Conservation (phyloP, 345 rosid species). For the Raphanus sativus region DNA sequence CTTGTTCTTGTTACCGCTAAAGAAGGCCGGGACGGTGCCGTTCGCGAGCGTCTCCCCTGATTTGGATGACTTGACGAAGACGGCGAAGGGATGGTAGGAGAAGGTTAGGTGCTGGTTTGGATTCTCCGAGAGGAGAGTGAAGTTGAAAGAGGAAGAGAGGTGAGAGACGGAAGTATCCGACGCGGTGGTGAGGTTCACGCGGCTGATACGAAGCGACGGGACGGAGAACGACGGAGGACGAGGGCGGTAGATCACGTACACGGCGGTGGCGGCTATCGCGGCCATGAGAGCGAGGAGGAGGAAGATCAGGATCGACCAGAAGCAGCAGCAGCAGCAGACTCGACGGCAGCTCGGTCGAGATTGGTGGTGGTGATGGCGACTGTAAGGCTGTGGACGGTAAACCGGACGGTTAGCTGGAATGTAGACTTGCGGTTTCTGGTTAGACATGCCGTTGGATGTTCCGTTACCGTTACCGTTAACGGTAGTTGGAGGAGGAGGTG, state of each 20-base stretch:
- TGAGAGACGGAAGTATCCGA: slow-evolving; percentile 66
- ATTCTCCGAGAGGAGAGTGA: slow-evolving; percentile 72
- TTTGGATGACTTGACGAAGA: slow-evolving; percentile 43
- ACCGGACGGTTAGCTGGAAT: slow-evolving; percentile 61
- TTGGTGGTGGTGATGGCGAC: slow-evolving; percentile 51
- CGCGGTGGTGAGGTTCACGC: slow-evolving; percentile 67
- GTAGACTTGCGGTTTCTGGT: slow-evolving; percentile 52
- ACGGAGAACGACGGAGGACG: slow-evolving; percentile 71
- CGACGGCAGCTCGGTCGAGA: slow-evolving; percentile 60
- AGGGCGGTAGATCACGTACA: slow-evolving; percentile 77
- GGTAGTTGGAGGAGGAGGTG: slow-evolving; percentile 34
- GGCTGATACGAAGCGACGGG: slow-evolving; percentile 67
- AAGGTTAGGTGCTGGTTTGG: slow-evolving; percentile 75
- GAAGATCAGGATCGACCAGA: slow-evolving; percentile 70
- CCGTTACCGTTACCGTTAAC: slow-evolving; percentile 20
- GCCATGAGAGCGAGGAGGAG: slow-evolving; percentile 63
- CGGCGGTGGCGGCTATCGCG: slow-evolving; percentile 67
- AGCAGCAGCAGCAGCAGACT: slow-evolving; percentile 82
- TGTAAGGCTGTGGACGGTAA: slow-evolving; percentile 63
- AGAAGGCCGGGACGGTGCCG: slow-evolving; percentile 68
- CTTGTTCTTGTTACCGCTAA: slow-evolving; percentile 56
- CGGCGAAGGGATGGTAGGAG: slow-evolving; percentile 60
- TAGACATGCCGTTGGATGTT: slow-evolving; percentile 9
- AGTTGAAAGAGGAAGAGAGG: slow-evolving; percentile 65
- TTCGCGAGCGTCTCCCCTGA: slow-evolving; percentile 59